Base-by-base conservation (phyloP, 805 yeast genomes). In the Torulaspora maleeae region DNA sequence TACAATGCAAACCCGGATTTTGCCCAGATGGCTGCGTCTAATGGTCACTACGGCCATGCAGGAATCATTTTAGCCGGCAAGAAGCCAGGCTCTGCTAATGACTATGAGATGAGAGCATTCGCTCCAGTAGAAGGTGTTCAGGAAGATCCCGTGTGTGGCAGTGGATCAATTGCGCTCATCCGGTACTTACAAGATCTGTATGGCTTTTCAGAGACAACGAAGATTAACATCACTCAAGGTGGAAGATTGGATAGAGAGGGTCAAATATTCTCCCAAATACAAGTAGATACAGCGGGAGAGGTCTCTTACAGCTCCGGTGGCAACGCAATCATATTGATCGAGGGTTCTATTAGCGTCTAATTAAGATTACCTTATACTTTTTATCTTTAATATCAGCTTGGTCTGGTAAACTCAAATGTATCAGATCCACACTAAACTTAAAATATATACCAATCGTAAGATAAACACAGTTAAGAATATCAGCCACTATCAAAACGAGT, bases 101-200 rank as follows among this genome's bases (percentile, higher is more conserved):
- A 62, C 36, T 66, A 60, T 45, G 75, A 71, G 50, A 67, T 73
- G 44, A 65, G 81, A 51, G 74, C 76, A 10, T 72, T 76, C 55
- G 70, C 71, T 2, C 72, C 74, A 1, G 40, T 25, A 4, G 52
- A 45, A 2, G 70, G 68, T 12, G 61, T 68, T 1, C 38, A 49
- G n/a, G 81, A 77, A 48, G 81, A 76, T 54, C 80, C 80, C 1
- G 80, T 74, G 7, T 76, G 80, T 57, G 81, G 81, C 2, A 68
- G 74, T 48, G 80, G 80, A n/a, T 64, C 71, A 2, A 62, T 61
- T 11, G 63, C 72, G 0, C 54, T 65, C 27, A 60, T 58, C 12
- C 57, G 62, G 27, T 53, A 59, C 19, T 38, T 68, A 34, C 60
- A 67, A 36, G 58, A 57, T 2, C 27, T 49, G 2, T 43, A 59